Conservation (phyloP, 23 red algal species). For the Pyropia yezoensis region DNA sequence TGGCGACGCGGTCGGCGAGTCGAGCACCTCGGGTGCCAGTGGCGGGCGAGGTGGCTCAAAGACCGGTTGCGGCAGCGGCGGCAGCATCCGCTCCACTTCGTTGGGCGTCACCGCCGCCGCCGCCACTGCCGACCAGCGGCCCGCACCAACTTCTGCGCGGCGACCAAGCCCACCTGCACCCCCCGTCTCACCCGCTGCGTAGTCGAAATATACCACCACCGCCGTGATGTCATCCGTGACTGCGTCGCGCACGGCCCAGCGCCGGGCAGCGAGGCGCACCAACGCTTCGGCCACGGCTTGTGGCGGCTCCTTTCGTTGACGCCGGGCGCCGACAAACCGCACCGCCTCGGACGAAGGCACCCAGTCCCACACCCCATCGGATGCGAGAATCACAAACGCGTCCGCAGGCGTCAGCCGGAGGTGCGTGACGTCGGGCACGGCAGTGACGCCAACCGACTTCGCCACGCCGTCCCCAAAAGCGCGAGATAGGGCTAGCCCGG, state of each 20-base stretch:
- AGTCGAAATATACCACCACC: slow-evolving; percentile 68
- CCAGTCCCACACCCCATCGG: slow-evolving; percentile 91
- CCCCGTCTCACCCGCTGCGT: too few relatives aligned
- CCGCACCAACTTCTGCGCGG: too few relatives aligned
- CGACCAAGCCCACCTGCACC: too few relatives aligned
- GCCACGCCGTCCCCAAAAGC: slow-evolving; percentile 77
- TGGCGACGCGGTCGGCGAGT: too few relatives aligned
- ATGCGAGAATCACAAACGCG: slow-evolving; percentile 59
- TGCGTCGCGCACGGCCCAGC: slow-evolving; percentile 77
- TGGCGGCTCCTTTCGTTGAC: slow-evolving; percentile 20
- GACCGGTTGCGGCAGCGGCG: too few relatives aligned
- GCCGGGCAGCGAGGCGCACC: slow-evolving; percentile 56
- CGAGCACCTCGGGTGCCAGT: too few relatives aligned
- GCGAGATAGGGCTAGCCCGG: slow-evolving; percentile 80
- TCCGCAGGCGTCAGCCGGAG: slow-evolving; percentile 40
- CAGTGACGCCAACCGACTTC: slow-evolving; percentile 67
- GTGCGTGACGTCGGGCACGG: slow-evolving; percentile 57
- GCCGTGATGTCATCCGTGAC: slow-evolving; percentile 87
- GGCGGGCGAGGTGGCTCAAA: too few relatives aligned
- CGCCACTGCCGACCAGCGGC: too few relatives aligned
- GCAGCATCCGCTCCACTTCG: too few relatives aligned
- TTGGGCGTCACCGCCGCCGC: too few relatives aligned
- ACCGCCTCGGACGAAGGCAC: slow-evolving; percentile 59
- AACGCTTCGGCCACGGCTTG: slow-evolving; percentile 77
- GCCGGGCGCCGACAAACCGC: slow-evolving; percentile 36